phyloP scores from a whole-genome alignment of 164 flowering plant species.

The Berberis vulgaris region DNA sequence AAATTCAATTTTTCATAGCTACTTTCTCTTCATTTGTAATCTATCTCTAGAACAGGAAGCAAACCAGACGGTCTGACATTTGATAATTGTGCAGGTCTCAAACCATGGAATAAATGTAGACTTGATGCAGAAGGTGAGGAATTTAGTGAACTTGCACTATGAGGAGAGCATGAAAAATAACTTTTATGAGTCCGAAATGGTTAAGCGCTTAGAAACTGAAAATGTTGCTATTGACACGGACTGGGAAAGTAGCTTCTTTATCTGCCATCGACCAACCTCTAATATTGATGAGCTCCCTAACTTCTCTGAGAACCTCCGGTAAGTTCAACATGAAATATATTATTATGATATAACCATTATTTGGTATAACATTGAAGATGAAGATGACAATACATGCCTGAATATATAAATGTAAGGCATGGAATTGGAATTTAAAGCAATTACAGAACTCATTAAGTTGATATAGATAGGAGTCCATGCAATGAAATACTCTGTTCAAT shows the following conservation, averaged over 20 bases:
- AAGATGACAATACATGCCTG: too few relatives aligned
- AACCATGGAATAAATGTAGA: constrained; percentile 59
- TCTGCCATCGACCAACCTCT: constrained; percentile 55
- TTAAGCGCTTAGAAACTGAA: constrained; percentile 23
- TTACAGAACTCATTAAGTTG: too few relatives aligned
- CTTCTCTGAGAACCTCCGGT: constrained; percentile 46
- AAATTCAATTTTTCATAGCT: neutral
- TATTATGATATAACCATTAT: neutral
- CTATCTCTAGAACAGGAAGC: neutral
- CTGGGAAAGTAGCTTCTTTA: constrained; percentile 43
- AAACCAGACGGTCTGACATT: neutral
- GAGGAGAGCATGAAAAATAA: constrained; percentile 41
- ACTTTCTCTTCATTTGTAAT: neutral
- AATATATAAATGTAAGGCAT: too few relatives aligned
- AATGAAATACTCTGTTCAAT: too few relatives aligned
- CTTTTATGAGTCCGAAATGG: constrained; percentile 48
- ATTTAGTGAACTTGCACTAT: constrained; percentile 44
- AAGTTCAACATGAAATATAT: constrained; percentile 9
- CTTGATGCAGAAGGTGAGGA: constrained; percentile 58
- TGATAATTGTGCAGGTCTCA: constrained; percentile 36
- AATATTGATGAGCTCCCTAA: constrained; percentile 31
- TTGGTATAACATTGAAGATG: too few relatives aligned
- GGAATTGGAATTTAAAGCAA: too few relatives aligned
- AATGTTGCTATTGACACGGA: constrained; percentile 5
- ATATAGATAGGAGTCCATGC: too few relatives aligned